Conservation (phyloP, 208 protist genomes). For the Crithidia sp. region DNA sequence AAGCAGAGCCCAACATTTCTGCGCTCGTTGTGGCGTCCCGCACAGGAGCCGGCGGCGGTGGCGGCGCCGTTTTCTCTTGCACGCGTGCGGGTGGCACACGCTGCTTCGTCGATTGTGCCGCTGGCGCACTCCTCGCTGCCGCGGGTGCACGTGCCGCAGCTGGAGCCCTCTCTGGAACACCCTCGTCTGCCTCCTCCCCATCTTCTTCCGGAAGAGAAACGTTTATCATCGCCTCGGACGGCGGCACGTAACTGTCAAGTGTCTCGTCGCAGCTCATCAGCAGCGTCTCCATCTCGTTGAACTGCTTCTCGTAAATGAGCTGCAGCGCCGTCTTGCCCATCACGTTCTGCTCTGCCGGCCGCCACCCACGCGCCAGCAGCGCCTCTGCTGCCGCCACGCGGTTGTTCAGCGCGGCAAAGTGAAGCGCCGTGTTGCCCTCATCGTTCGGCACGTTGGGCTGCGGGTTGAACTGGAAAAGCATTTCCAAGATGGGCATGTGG, state of each 20-base stretch:
- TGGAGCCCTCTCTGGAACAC: constrained; percentile 1
- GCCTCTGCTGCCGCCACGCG: constrained; percentile 59
- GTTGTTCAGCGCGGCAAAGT: constrained; percentile 91
- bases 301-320: constrained; percentile 81
- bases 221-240: constrained; percentile 21
- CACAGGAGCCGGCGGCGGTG: neutral
- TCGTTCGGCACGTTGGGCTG: constrained; percentile 70
- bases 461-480: constrained; percentile 70
- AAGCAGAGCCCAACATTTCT: constrained; percentile 61
- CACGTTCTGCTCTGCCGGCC: constrained; percentile 52
- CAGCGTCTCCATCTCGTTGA: constrained; percentile 84
- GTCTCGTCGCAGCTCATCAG: constrained; percentile 74
- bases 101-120: constrained; percentile 2
- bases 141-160: neutral
- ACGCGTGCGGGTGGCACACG: neutral
- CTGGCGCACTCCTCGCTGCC: neutral
- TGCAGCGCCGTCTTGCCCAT: constrained; percentile 76
- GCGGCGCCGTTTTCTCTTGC: neutral
- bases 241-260: constrained; percentile 58
- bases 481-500: constrained; percentile 73
- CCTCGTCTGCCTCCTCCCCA: neutral
- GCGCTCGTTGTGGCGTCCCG: constrained; percentile 29
- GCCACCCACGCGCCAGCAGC: constrained; percentile 73
- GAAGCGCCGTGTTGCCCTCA: constrained; percentile 88
- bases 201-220: constrained; percentile 26